Percentiles rank a stretch among this genome's conserved stretches.
phyloP scores from a whole-genome alignment of 2,329 filamentous ascomycete genomes.

The Aspergillus ochraceus region DNA sequence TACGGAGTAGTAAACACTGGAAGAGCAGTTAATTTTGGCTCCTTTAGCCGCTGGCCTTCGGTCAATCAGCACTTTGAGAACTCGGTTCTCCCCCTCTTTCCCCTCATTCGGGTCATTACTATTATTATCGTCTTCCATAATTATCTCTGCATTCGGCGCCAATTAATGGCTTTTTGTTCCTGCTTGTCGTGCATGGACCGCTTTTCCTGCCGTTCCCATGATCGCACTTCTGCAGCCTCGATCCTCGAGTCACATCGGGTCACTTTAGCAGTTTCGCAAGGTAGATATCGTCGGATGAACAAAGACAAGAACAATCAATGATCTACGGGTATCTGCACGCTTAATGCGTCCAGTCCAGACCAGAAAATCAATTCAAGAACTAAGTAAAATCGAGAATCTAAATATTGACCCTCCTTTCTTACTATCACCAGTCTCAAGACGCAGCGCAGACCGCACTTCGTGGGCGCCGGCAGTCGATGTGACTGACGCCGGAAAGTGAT shows the following conservation, averaged over 20 bases:
- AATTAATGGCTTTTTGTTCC: not conserved
- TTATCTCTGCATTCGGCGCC: constrained; percentile 9
- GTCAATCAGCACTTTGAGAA: not conserved
- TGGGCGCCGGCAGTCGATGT: not conserved
- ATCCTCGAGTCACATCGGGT: constrained; percentile 18
- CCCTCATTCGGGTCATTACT: not conserved
- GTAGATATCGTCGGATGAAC: not conserved
- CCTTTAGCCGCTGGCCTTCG: constrained; percentile 5
- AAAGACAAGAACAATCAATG: not conserved
- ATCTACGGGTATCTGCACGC: not conserved
- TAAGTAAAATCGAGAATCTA: not conserved
- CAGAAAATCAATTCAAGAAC: not conserved
- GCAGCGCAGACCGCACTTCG: too few species aligned
- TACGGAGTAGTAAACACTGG: too few species aligned
- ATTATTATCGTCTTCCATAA: constrained; percentile 8
- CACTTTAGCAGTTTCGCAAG: not conserved
- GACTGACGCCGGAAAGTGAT: not conserved
- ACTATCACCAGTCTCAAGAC: not conserved
- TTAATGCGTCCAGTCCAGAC: not conserved
- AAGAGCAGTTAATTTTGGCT: constrained; percentile 12
- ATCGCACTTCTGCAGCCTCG: constrained; percentile 17
- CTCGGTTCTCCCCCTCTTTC: not conserved
- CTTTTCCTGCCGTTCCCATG: constrained; percentile 1
- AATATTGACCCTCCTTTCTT: not conserved
- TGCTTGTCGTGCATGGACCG: not conserved